phyloP scores from a whole-genome alignment of 768 basidiomycete species.

The Pleurotus citrinopileatus region DNA sequence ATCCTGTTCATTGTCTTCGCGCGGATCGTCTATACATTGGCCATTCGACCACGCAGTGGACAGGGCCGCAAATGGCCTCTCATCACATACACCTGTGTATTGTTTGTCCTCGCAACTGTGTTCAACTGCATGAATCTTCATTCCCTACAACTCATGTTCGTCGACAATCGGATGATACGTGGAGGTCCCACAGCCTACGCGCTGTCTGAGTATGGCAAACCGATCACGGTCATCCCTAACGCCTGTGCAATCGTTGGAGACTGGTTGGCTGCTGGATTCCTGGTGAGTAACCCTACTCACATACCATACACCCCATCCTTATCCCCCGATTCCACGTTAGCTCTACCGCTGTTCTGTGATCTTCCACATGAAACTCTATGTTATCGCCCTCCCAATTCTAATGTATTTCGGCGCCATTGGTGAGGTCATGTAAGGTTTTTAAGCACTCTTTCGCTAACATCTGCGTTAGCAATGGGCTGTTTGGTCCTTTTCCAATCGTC shows the following conservation, averaged over 20 bases:
- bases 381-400: constrained; percentile 11
- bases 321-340: no score
- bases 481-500: constrained; percentile 12
- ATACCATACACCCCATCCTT: no score
- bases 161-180: constrained; percentile 24
- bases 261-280: constrained; percentile 14
- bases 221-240: constrained; percentile 9
- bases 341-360: constrained; percentile 12
- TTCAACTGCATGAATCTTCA: constrained; percentile 26
- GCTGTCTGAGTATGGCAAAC: constrained; percentile 12
- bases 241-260: constrained; percentile 10
- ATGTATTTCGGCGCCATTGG: constrained; percentile 14
- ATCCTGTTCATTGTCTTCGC: constrained; percentile 10
- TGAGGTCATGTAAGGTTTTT: neutral
- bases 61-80: constrained; percentile 22
- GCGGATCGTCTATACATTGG: constrained; percentile 12
- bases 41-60: constrained; percentile 3
- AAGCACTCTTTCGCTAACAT: neutral
- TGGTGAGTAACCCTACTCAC: no score
- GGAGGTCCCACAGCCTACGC: constrained; percentile 23
- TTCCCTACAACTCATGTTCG: constrained; percentile 23
- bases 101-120: constrained; percentile 25
- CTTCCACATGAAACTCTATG: constrained; percentile 13
- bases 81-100: constrained; percentile 20
- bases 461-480: constrained; percentile 5